Evolutionary conservation across 495 filamentous ascomycete genomes (phyloP).

Genomic region (Annulohypoxylon stygium): DNA sequence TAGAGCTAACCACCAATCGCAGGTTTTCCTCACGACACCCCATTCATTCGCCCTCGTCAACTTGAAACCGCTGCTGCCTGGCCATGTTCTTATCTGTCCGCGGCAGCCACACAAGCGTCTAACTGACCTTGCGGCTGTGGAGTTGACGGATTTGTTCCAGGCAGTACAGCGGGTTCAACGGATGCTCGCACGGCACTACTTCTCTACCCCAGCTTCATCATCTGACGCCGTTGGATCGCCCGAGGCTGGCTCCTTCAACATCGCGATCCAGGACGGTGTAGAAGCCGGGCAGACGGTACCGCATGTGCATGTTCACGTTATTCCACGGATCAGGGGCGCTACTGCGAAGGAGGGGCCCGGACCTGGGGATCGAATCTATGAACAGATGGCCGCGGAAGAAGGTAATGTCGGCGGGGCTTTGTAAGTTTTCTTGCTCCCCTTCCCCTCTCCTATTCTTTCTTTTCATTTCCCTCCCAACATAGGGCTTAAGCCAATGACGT

Average conservation of each 20-base stretch:
- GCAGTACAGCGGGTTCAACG: constrained; percentile 84
- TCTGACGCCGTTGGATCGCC: constrained; percentile 2
- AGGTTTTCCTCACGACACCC: constrained; percentile 88
- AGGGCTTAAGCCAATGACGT: not conserved
- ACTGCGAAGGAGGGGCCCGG: constrained; percentile 63
- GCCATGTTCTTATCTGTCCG: constrained; percentile 88
- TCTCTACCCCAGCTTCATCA: constrained; percentile 42
- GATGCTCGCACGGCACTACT: constrained; percentile 81
- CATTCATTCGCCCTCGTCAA: constrained; percentile 89
- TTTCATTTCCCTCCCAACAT: not conserved
- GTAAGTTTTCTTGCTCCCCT: constrained; percentile 54
- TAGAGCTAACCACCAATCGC: constrained; percentile 32
- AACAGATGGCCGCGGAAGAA: constrained; percentile 83
- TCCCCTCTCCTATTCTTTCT: not conserved
- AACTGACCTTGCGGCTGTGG: constrained; percentile 76
- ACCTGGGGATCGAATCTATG: constrained; percentile 76
- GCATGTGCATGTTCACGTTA: constrained; percentile 95
- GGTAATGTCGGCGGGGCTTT: constrained; percentile 80
- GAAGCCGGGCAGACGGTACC: constrained; percentile 90
- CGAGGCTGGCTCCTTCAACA: constrained; percentile 77
- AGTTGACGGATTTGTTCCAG: constrained; percentile 86
- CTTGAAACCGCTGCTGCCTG: constrained; percentile 92
- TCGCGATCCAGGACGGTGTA: constrained; percentile 90
- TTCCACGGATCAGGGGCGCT: constrained; percentile 71
- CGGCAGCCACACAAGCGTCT: constrained; percentile 75